Base-by-base conservation (phyloP, 176 grass and related monocot genomes). In the Avena insularis region DNA sequence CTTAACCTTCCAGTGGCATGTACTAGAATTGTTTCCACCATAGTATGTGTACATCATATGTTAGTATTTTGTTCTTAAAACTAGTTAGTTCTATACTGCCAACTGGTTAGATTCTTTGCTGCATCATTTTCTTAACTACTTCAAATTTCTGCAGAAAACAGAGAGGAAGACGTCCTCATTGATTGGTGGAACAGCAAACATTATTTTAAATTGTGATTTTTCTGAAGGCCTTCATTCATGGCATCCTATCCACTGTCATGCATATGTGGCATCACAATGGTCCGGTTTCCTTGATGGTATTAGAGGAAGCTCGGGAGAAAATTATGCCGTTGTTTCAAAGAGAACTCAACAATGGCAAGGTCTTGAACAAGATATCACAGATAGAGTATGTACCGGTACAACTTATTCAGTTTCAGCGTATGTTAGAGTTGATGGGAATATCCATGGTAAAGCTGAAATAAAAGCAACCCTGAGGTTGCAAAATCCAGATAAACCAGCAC, bases 181-280 rank as follows among this genome's bases (percentile, higher is more conserved):
- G 31, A 78, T 83, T 78, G 29, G 78, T 2, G 70, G 72, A 73
- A 64, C 89, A 86, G 55, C 92, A 84, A 94, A 92, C 71, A 86
- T 86, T 20, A 89, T 97, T 68, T 83, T 69, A 70, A 97, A 97
- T 71, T 87, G 56, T 85, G 62, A 97, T 83, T 97, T 97, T 89
- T 94, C 90, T 0, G 49, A 89, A 77, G 95, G 95, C 49, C 84
- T 97, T 88, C 84, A 92, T 68, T 83, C 81, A 21, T 97, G 95
- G 95, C 62, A 74, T 55, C 84, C 95, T 79, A 92, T 85, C 23
- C 71, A 60, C 57, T 97, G 95, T 75, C 90, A 97, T 33, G 92
- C 95, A 57, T 94, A 92, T 89, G 95, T 97, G 83, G 95, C 95
- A 43, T 97, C 95, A 71, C 86, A 94, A 74, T 91, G 95, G 92